Percentiles rank a stretch among this genome's conserved stretches.
Conservation (phyloP, 208 protist genomes). For the Hexamita inflata region DNA sequence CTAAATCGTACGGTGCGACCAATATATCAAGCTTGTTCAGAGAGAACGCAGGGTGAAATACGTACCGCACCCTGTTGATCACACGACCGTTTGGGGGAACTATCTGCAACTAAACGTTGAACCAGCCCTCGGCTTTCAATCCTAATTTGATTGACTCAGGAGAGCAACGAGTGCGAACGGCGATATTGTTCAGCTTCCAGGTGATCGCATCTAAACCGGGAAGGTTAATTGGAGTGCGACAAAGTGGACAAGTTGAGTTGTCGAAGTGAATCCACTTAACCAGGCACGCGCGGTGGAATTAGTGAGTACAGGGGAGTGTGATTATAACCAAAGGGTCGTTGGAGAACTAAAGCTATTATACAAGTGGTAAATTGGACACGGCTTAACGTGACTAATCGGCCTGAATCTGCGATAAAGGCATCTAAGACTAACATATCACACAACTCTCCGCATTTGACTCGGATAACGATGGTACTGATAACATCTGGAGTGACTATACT, state of each 20-base stretch:
- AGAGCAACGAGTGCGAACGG: constrained; percentile 28
- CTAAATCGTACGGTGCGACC: constrained; percentile 29
- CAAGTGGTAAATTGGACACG: too few species aligned
- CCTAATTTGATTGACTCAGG: constrained; percentile 26
- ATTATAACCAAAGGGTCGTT: background rate
- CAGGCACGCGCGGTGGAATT: constrained; percentile 29
- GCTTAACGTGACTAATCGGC: too few species aligned
- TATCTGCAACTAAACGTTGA: constrained; percentile 37
- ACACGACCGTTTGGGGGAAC: background rate
- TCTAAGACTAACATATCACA: too few species aligned
- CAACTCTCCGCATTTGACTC: too few species aligned
- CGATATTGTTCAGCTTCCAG: constrained; percentile 33
- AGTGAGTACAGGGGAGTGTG: constrained; percentile 26
- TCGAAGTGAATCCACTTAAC: constrained; percentile 33
- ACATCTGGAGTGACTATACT: too few species aligned
- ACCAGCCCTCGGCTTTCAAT: constrained; percentile 28
- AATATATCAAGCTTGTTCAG: constrained; percentile 32
- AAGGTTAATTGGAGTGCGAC: constrained; percentile 14
- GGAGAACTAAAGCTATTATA: too few species aligned
- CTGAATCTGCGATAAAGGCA: too few species aligned
- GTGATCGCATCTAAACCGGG: background rate
- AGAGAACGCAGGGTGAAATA: constrained; percentile 39
- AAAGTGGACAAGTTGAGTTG: constrained; percentile 28
- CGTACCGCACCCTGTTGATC: constrained; percentile 24
- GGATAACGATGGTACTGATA: too few species aligned